phyloP scores from a whole-genome alignment of 352 stramenopile species.

The Pythium guiyangense region DNA sequence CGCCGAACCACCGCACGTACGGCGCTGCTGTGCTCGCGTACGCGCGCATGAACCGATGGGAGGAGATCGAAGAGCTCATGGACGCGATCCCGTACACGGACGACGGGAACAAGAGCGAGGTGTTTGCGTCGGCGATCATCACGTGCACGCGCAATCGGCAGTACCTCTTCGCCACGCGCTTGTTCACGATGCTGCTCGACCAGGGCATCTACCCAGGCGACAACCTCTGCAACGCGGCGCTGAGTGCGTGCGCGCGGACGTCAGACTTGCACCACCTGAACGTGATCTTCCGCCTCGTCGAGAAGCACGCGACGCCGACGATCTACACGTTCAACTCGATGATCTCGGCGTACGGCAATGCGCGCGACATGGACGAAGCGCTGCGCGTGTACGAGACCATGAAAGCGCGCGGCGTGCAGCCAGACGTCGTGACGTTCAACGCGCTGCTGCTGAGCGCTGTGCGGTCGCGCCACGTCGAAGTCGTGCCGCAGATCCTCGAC shows the following conservation, averaged over 20 bases:
- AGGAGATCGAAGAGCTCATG: constrained; percentile 63
- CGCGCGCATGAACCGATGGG: constrained; percentile 59
- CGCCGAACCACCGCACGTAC: constrained; percentile 74
- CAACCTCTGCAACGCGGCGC: constrained; percentile 64
- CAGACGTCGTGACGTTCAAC: constrained; percentile 70
- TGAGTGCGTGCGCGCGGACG: constrained; percentile 64
- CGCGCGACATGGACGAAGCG: constrained; percentile 54
- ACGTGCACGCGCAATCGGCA: constrained; percentile 69
- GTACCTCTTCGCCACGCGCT: constrained; percentile 45
- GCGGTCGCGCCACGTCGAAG: constrained; percentile 43
- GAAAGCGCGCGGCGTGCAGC: constrained; percentile 22
- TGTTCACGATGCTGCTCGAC: constrained; percentile 66
- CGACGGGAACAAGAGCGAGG: constrained; percentile 47
- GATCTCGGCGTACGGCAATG: constrained; percentile 78
- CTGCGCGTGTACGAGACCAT: constrained; percentile 51
- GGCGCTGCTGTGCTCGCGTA: constrained; percentile 65
- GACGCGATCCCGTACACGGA: constrained; percentile 53
- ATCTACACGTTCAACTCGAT: constrained; percentile 83
- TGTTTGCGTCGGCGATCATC: constrained; percentile 75
- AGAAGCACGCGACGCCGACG: constrained; percentile 47
- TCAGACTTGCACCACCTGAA: constrained; percentile 52
- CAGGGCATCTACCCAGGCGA: constrained; percentile 64
- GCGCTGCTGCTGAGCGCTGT: constrained; percentile 54
- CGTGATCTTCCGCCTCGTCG: constrained; percentile 59
- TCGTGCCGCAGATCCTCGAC: constrained; percentile 49